Evolutionary conservation across 2,329 filamentous ascomycete genomes (phyloP).

Genomic region (Ophiostoma tasmaniense): DNA sequence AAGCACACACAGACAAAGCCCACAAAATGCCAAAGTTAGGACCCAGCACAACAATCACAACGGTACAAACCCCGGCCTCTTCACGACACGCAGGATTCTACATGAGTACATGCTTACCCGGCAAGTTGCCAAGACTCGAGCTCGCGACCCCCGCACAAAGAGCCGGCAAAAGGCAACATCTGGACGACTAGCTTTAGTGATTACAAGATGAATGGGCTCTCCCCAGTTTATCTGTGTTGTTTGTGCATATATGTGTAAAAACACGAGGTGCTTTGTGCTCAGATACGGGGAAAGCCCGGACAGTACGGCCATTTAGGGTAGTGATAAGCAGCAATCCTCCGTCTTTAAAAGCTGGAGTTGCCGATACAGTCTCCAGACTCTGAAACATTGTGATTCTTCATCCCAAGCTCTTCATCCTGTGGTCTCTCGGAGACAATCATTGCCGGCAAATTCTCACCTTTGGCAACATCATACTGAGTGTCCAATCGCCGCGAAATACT

Average conservation of each 20-base stretch:
- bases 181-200: neutral
- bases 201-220: neutral
- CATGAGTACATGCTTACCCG: neutral
- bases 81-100: neutral
- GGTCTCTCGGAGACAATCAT: neutral
- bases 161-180: neutral
- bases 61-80: neutral
- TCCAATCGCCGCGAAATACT: neutral
- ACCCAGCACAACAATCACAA: neutral
- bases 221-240: neutral
- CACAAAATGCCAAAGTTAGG: neutral
- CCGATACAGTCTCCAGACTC: neutral
- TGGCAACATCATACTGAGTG: too few species aligned
- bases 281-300: neutral
- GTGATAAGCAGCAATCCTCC: neutral
- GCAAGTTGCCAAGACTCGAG: neutral
- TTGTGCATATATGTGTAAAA: neutral
- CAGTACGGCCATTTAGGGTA: neutral
- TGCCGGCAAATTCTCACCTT: neutral
- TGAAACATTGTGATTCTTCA: neutral
- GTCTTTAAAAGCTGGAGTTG: neutral
- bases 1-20: neutral
- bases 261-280: neutral
- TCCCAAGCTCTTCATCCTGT: neutral
- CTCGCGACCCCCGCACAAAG: neutral